Evolutionary conservation across 192 early-diverging fungal species (phyloP), one percentile per base, ranked within the genome.

Genomic region (Linnemannia elongata): DNA sequence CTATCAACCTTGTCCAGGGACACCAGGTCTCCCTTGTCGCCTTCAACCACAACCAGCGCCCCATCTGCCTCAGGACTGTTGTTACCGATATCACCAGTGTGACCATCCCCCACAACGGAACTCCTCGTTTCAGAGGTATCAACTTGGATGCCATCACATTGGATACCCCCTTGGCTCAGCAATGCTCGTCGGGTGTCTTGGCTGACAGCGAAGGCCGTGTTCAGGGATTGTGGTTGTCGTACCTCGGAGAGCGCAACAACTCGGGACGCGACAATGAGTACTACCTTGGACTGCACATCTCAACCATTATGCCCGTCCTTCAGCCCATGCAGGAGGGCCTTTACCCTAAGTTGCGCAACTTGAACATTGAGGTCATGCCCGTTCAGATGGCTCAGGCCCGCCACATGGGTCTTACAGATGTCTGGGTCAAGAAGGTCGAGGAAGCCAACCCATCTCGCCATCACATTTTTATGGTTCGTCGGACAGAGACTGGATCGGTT

Each of bases 141-240:
- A 97, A 97, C 82, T 91, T 97, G 90, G 94, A 96, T 77, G 95
- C 94, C 6, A 93, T 97, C 63, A 96, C 95, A 18, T 72, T 97
- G 18, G 96, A 97, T 78, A 96, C 96, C n/a, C 96, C 96, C 22
- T 78, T 96, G 10, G 95, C 94, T 27, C 92, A 95, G 72, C 94
- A 96, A 82, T 97, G 96, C 74, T 93, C 91, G 3, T 94, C 94
- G 1, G 96, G 96, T 63, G 90, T 96, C 7, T 87, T 97, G 45
- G 93, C 93, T 0, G 95, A 96, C 82, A 69, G 90, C 30, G 76
- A 93, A 30, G 96, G 95, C 1, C 82, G 87, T 33, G 94, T 96
- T 8, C 93, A 94, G 76, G 95, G 94, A 35, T 76, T 97, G 7
- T 97, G 96, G 96, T 81, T 96, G 24, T 92, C 88, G 20, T 97